Evolutionary conservation across 75 land plant genomes (phyloP).

Genomic region (Gnetum montanum): DNA sequence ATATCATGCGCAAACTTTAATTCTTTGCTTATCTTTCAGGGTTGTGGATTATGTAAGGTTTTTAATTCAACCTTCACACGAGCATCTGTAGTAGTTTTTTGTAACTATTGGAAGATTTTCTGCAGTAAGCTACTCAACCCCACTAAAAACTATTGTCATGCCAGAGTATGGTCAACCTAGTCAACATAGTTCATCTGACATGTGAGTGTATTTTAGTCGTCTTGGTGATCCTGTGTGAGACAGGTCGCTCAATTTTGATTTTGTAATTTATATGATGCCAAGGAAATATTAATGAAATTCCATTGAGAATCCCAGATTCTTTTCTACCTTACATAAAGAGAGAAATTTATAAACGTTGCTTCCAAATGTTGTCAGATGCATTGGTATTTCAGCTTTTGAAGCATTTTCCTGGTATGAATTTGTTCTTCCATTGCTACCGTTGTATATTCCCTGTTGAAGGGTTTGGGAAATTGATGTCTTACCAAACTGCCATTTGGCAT

Average conservation of each 20-base stretch:
- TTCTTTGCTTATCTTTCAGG: slow-evolving; percentile 10
- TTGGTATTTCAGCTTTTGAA: too few relatives aligned
- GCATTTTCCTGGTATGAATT: too few relatives aligned
- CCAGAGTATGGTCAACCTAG: not conserved
- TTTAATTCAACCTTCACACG: slow-evolving; percentile 4
- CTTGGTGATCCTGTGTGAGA: slow-evolving; percentile 3
- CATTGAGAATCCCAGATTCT: slow-evolving; percentile 2
- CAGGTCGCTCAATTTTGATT: slow-evolving; percentile 12
- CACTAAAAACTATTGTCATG: not conserved
- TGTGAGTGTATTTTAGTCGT: slow-evolving; percentile 11
- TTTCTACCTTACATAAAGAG: slow-evolving; percentile 5
- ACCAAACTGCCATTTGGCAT: too few relatives aligned
- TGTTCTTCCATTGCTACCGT: too few relatives aligned
- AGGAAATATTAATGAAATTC: slow-evolving; percentile 6
- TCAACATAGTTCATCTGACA: slow-evolving; percentile 11
- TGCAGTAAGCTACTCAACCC: not conserved
- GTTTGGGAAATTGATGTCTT: too few relatives aligned
- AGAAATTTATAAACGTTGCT: slow-evolving; percentile 5
- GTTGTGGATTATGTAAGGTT: slow-evolving; percentile 5
- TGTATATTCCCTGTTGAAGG: too few relatives aligned
- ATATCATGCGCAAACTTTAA: slow-evolving; percentile 3
- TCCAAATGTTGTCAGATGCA: slow-evolving; percentile 1
- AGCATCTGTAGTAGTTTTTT: slow-evolving; percentile 1
- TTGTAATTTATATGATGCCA: slow-evolving; percentile 5
- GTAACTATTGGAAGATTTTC: slow-evolving; percentile 3